Conservation (phyloP, 2,329 filamentous ascomycete genomes). For the Alternaria incomplexa region DNA sequence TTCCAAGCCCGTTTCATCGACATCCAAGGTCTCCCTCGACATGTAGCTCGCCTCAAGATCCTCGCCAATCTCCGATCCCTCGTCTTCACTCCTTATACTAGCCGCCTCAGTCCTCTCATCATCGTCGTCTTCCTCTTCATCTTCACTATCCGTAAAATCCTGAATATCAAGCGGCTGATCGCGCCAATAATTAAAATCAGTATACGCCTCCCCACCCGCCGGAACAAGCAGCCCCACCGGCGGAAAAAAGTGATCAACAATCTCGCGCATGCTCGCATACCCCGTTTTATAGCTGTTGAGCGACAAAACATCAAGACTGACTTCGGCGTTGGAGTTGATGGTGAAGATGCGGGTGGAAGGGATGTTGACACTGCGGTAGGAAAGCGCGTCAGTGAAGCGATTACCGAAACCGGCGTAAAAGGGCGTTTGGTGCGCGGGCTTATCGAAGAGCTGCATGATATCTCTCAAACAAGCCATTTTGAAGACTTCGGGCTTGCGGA, state of each 20-base stretch:
- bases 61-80: slow-evolving; percentile 53
- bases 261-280: slow-evolving; percentile 95
- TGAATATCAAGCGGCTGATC: slow-evolving; percentile 82
- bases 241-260: slow-evolving; percentile 98
- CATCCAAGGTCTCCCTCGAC: slow-evolving; percentile 58
- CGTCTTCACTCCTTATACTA: slow-evolving; percentile 58
- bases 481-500: slow-evolving; percentile 97
- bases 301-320: slow-evolving; percentile 85
- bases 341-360: slow-evolving; percentile 95
- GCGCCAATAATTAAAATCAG: slow-evolving; percentile 97
- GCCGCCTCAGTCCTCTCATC: slow-evolving; percentile 53
- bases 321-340: slow-evolving; percentile 97
- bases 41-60: slow-evolving; percentile 64
- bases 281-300: slow-evolving; percentile 96
- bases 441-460: slow-evolving; percentile 83
- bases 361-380: slow-evolving; percentile 94
- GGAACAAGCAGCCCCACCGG: slow-evolving; percentile 86
- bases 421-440: slow-evolving; percentile 69
- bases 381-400: slow-evolving; percentile 91
- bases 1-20: slow-evolving; percentile 52
- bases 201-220: slow-evolving; percentile 91
- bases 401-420: slow-evolving; percentile 99
- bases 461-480: slow-evolving; percentile 98
- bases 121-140: slow-evolving; percentile 34
- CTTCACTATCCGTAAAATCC: slow-evolving; percentile 85